Evolutionary conservation across 73 alveolate species (phyloP), one percentile per base, ranked within the genome.

Genomic region (Symbiodinium natans): DNA sequence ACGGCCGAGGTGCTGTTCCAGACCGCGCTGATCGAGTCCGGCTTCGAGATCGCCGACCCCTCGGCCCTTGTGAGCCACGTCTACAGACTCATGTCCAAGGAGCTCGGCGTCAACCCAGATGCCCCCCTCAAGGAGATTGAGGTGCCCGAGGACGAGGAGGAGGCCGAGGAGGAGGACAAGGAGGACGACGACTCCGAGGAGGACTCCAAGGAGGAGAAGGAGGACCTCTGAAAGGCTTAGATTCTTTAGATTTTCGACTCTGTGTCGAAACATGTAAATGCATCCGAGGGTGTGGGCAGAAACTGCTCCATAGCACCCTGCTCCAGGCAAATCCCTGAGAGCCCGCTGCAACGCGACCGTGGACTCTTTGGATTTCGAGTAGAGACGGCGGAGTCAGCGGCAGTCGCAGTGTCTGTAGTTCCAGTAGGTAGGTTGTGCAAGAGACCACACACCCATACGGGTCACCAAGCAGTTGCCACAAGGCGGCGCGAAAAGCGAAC

Each of bases 41-140:
- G 99, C 82, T 99, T 95, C 96, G 94, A 99, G 94, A 99, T 99
- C 84, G 99, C 99, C 46, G 99, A 99, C 90, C 99, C 99, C 11
- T 41, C 99, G 82, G 93, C 89, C 17, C 73, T 98, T 43, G 88
- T 86, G 94, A 86, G 42, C 83, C 94, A 56, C 27, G 94, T 86
- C 63, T 86, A 86, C 94, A 86, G 56, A 80, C 83, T 86, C 39
- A 86, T 86, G 94, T 86, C 94, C 82, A 86, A 86, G 59, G 94
- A 86, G 83, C 84, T 87, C 43, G 93, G 93, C 19, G 99, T 63
- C 46, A 74, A 93, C 36, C 90, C 90, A 7, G 93, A 85, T 48
- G 93, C 93, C 8, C 93, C 93, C 82, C 33, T 85, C 80, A 85
- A 52, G 93, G 93, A 85, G 52, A 52, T 85, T 17, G 93, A 85